These are phyloP conservation scores for Aspergillus costaricaensis DNA, from an alignment of 2,329 filamentous ascomycete species.

Conservation along the genomic window DNA sequence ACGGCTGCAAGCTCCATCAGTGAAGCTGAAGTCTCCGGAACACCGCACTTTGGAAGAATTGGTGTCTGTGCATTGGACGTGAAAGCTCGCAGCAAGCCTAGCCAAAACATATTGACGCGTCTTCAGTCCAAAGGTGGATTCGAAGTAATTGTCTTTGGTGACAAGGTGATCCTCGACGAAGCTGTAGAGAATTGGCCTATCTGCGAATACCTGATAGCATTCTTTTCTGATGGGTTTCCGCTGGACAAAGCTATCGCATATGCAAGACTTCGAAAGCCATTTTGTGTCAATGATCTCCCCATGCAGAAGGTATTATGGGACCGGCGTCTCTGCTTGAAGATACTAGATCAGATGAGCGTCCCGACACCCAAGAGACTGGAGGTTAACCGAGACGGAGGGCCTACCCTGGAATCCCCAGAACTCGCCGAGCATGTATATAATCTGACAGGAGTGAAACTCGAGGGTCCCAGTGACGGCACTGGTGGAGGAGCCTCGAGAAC, in stretches of 20 bases:
- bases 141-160: constrained; percentile 95
- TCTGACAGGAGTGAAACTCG: constrained; percentile 73
- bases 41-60: constrained; percentile 63
- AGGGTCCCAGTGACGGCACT: constrained; percentile 69
- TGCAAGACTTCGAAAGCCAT: constrained; percentile 87
- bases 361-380: constrained; percentile 86
- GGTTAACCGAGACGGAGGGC: constrained; percentile 90
- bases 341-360: constrained; percentile 86
- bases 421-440: constrained; percentile 78
- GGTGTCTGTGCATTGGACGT: constrained; percentile 94
- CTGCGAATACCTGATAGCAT: constrained; percentile 95
- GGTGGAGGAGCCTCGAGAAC: constrained; percentile 60
- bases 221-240: constrained; percentile 97
- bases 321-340: constrained; percentile 80
- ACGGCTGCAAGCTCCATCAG: constrained; percentile 81
- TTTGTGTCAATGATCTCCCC: constrained; percentile 94
- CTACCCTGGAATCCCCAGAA: constrained; percentile 73
- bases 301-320: constrained; percentile 99
- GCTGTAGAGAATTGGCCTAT: constrained; percentile 95
- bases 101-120: constrained; percentile 90
- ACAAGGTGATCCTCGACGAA: constrained; percentile 98
- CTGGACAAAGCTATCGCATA: constrained; percentile 97
- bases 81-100: constrained; percentile 95
- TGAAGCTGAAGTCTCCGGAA: constrained; percentile 51
- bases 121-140: constrained; percentile 90